Evolutionary conservation across 768 basidiomycete genomes (phyloP).

Genomic region (Kwoniella sp.): DNA sequence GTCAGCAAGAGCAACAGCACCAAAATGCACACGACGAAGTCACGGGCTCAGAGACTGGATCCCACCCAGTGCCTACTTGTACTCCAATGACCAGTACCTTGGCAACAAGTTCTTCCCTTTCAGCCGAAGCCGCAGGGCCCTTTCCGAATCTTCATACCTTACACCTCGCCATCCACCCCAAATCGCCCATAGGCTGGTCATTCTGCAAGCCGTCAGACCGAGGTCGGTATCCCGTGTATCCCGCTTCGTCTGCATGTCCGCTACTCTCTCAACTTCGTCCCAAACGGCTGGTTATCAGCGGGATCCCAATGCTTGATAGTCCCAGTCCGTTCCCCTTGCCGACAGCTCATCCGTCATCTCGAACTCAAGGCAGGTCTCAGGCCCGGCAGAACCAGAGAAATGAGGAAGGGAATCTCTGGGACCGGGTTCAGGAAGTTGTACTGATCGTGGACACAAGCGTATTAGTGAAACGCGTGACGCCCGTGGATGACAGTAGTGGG

Average conservation of each 20-base stretch:
- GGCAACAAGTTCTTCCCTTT: no score
- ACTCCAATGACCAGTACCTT: no score
- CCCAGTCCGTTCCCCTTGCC: conserved; percentile 1
- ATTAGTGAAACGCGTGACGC: no score
- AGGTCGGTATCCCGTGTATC: conserved; percentile 2
- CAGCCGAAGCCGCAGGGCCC: no score
- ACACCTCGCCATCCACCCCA: neutral
- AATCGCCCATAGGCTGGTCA: conserved; percentile 4
- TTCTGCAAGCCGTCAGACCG: conserved; percentile 4
- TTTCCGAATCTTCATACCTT: conserved; percentile 6
- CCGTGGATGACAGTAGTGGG: neutral
- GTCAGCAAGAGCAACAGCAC: no score
- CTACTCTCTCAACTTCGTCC: neutral
- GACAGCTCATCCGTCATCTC: no score
- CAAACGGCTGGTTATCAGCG: neutral
- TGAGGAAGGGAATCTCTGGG: neutral
- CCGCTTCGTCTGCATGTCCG: neutral
- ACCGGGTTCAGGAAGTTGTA: neutral
- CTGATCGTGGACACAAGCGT: neutral
- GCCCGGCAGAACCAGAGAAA: no score
- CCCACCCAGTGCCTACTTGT: no score
- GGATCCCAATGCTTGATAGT: neutral
- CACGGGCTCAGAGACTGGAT: no score
- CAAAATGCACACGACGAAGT: no score
- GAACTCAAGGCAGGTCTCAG: no score